phyloP scores from a whole-genome alignment of 2,329 filamentous ascomycete species.

The Penicillium decumbens region DNA sequence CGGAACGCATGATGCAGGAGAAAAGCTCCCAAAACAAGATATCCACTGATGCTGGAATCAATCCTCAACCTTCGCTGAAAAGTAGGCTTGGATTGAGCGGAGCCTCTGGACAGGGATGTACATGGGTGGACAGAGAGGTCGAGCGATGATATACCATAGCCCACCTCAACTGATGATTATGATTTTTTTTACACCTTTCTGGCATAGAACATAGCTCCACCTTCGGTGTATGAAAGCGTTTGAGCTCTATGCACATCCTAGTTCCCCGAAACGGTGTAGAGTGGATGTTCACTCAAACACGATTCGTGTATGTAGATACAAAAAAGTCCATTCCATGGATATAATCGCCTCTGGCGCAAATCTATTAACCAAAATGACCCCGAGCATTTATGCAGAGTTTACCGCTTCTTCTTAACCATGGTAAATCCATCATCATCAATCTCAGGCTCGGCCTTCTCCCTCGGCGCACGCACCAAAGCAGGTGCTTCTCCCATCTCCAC shows the following conservation, averaged over 20 bases:
- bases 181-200: conserved; percentile 22
- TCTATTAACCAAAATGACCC: not conserved
- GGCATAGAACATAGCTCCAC: conserved; percentile 23
- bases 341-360: not conserved
- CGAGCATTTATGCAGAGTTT: conserved; percentile 8
- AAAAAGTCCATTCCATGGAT: conserved; percentile 7
- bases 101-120: conserved; percentile 13
- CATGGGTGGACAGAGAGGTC: conserved; percentile 18
- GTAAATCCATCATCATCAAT: conserved; percentile 80
- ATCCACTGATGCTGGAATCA: not conserved
- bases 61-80: not conserved
- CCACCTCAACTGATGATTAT: conserved; percentile 33
- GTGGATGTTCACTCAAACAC: not conserved
- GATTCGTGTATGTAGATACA: conserved; percentile 10
- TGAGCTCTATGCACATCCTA: conserved; percentile 1
- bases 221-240: conserved; percentile 17
- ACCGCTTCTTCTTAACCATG: conserved; percentile 65
- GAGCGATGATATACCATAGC: conserved; percentile 22
- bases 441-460: conserved; percentile 64
- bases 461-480: conserved; percentile 52
- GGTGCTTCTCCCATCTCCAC: conserved; percentile 68
- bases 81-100: conserved; percentile 1
- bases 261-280: not conserved
- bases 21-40: conserved; percentile 8
- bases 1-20: conserved; percentile 1